phyloP scores from a whole-genome alignment of 2,329 filamentous ascomycete species.

The Lecanosticta acicola region DNA sequence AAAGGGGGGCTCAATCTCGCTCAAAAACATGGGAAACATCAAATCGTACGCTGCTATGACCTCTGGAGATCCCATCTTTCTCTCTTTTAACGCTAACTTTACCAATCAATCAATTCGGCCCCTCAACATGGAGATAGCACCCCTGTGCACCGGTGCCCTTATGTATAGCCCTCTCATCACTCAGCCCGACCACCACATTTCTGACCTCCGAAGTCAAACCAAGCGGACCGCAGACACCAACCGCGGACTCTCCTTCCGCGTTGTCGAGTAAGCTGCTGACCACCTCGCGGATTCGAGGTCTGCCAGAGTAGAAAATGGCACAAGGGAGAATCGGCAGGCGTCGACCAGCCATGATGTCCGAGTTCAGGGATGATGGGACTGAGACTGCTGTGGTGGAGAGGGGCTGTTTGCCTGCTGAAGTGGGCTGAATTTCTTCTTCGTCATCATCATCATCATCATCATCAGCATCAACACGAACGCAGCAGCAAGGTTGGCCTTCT shows the following conservation, averaged over 20 bases:
- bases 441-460: conserved; percentile 11
- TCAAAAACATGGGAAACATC: no score
- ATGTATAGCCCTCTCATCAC: conserved; percentile 24
- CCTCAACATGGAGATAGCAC: conserved; percentile 10
- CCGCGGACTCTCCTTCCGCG: conserved; percentile 23
- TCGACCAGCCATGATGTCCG: background rate
- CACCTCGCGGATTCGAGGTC: conserved; percentile 17
- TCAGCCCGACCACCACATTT: conserved; percentile 17
- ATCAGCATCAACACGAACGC: conserved; percentile 15
- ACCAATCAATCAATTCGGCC: background rate
- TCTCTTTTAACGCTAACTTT: no score
- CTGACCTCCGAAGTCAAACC: conserved; percentile 20
- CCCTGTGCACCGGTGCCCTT: conserved; percentile 25
- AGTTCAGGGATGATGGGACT: background rate
- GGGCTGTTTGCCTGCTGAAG: conserved; percentile 1
- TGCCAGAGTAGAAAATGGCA: conserved; percentile 22
- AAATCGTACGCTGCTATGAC: no score
- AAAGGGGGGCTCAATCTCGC: no score
- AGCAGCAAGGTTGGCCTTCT: conserved; percentile 21
- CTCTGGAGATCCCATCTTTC: no score
- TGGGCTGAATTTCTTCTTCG: conserved; percentile 7
- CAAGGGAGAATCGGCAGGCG: conserved; percentile 13
- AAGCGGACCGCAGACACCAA: conserved; percentile 22
- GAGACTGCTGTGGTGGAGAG: background rate
- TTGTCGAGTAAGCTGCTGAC: conserved; percentile 19